These are phyloP conservation scores for Starmerella asiatica DNA, from an alignment of 805 yeast species.

Conservation along the genomic window DNA sequence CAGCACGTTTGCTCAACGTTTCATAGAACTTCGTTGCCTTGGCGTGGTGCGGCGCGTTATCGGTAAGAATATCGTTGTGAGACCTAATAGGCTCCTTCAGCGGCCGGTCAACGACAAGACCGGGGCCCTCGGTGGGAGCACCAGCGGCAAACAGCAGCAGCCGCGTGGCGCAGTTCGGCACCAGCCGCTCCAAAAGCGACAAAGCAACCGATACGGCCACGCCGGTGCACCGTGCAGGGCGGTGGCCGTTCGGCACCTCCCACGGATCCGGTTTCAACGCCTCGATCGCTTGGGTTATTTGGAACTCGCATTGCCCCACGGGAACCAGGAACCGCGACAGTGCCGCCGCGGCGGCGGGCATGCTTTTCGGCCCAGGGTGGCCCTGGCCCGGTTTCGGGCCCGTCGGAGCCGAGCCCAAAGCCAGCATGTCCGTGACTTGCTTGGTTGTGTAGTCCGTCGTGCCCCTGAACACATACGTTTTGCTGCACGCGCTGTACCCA, in stretches of 20 bases:
- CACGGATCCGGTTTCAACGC: slow-evolving; percentile 70
- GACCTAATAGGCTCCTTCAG: slow-evolving; percentile 94
- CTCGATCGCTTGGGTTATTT: slow-evolving; percentile 66
- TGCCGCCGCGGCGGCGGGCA: slow-evolving; percentile 29
- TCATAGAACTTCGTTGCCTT: slow-evolving; percentile 77
- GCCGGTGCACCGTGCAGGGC: slow-evolving; percentile 88
- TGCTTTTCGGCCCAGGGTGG: slow-evolving; percentile 25
- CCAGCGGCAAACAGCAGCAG: slow-evolving; percentile 87
- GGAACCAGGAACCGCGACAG: slow-evolving; percentile 59
- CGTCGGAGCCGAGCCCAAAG: slow-evolving; percentile 26
- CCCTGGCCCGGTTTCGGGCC: slow-evolving; percentile 20
- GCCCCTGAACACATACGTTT: slow-evolving; percentile 77
- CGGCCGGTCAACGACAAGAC: slow-evolving; percentile 81
- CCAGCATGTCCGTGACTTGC: slow-evolving; percentile 48
- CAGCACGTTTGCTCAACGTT: slow-evolving; percentile 53
- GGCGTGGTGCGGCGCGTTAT: slow-evolving; percentile 72
- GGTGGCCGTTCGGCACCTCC: slow-evolving; percentile 63
- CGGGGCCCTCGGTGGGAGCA: slow-evolving; percentile 90
- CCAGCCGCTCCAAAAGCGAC: slow-evolving; percentile 65
- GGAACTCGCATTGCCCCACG: slow-evolving; percentile 66
- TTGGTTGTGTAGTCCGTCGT: slow-evolving; percentile 59
- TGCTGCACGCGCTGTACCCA: slow-evolving; percentile 51
- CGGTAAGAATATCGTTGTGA: slow-evolving; percentile 91
- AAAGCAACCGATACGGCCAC: slow-evolving; percentile 80
- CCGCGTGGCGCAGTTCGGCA: slow-evolving; percentile 77